Evolutionary conservation across 805 yeast species (phyloP).

Genomic region (Wickerhamomyces alni): DNA sequence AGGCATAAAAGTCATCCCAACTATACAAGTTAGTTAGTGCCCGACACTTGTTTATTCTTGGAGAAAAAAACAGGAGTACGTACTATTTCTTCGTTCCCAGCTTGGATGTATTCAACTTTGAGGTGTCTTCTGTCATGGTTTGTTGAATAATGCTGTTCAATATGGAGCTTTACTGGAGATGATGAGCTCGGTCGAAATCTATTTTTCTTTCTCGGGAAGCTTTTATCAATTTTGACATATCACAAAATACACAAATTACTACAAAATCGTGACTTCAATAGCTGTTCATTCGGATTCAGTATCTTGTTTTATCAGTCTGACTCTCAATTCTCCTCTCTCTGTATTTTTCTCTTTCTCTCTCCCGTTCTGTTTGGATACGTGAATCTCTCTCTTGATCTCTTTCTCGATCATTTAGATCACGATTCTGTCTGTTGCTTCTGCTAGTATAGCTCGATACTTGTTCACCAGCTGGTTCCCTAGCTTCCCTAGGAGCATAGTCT

Average conservation of each 20-base stretch:
- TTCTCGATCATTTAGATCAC: constrained; percentile 18
- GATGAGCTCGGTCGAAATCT: no score
- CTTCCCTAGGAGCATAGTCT: neutral
- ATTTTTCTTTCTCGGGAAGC: neutral
- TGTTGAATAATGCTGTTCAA: no score
- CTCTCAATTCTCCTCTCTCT: constrained; percentile 7
- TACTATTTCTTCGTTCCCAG: constrained; percentile 82
- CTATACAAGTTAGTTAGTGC: constrained; percentile 26
- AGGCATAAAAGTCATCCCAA: constrained; percentile 84
- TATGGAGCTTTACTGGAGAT: no score
- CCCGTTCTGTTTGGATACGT: constrained; percentile 12
- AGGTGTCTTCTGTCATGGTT: constrained; percentile 31
- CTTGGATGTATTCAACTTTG: constrained; percentile 63
- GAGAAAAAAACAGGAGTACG: constrained; percentile 1
- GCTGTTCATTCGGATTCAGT: constrained; percentile 1
- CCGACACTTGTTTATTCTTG: neutral
- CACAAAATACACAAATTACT: no score
- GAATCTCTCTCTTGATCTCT: constrained; percentile 21
- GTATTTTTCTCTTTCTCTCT: constrained; percentile 15
- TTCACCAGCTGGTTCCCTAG: no score
- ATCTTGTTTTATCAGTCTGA: constrained; percentile 2
- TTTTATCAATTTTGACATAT: no score
- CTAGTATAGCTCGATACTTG: constrained; percentile 11
- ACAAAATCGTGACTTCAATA: no score
- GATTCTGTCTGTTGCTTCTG: constrained; percentile 17